phyloP scores from a whole-genome alignment of 441 rosid genomes.

The Adansonia madagascariensis region DNA sequence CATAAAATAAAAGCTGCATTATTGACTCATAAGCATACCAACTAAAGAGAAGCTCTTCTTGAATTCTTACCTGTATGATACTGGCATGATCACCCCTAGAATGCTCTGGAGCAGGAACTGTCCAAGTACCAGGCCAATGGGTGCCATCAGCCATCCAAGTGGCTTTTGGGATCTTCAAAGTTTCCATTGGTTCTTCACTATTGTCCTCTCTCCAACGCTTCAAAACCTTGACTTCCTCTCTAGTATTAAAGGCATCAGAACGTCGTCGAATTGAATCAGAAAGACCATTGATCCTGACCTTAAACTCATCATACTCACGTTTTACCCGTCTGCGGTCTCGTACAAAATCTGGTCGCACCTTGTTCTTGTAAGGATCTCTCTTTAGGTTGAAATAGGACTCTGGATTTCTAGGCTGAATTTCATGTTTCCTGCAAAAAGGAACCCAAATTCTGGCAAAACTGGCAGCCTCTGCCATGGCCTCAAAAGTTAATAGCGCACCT shows the following conservation, averaged over 20 bases:
- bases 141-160: conserved; percentile 80
- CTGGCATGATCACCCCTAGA: conserved; percentile 71
- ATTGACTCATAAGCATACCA: background rate
- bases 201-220: conserved; percentile 53
- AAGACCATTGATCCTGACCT: conserved; percentile 67
- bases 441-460: conserved; percentile 75
- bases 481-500: conserved; percentile 70
- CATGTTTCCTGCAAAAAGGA: conserved; percentile 74
- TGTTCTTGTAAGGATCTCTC: conserved; percentile 67
- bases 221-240: conserved; percentile 63
- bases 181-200: conserved; percentile 50
- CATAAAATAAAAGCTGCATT: background rate
- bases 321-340: conserved; percentile 63
- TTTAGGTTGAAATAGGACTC: conserved; percentile 68
- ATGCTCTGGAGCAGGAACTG: conserved; percentile 53
- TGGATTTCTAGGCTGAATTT: conserved; percentile 68
- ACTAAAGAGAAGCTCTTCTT: conserved; percentile 10
- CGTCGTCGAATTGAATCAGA: conserved; percentile 65
- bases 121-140: conserved; percentile 80
- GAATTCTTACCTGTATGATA: conserved; percentile 54
- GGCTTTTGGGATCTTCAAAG: conserved; percentile 63
- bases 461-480: conserved; percentile 84
- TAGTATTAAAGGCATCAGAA: conserved; percentile 66
- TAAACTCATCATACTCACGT: conserved; percentile 69
- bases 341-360: conserved; percentile 65